phyloP scores from a whole-genome alignment of 2,329 filamentous ascomycete species.

The Keithomyces neogunnii region DNA sequence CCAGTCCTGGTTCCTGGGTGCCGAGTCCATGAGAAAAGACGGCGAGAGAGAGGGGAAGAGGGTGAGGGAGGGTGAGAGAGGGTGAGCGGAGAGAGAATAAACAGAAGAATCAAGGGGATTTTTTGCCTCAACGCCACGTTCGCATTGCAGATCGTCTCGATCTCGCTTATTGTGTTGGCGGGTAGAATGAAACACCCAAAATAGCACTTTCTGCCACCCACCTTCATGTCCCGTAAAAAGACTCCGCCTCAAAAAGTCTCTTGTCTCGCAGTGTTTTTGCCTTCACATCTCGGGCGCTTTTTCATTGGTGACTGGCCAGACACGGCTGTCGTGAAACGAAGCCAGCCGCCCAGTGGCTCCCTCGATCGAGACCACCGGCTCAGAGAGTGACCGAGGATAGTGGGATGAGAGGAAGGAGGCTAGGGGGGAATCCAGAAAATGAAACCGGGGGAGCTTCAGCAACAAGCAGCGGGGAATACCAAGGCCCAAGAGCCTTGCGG shows the following conservation, averaged over 20 bases:
- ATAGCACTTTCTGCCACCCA: background rate
- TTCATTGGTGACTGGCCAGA: background rate
- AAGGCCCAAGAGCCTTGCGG: background rate
- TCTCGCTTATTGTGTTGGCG: background rate
- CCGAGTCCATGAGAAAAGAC: too few relatives aligned
- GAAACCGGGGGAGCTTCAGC: background rate
- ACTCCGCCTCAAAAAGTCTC: background rate
- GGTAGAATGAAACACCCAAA: background rate
- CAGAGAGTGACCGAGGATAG: background rate
- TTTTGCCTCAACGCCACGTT: background rate
- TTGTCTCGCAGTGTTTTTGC: background rate
- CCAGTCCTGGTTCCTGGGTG: too few relatives aligned
- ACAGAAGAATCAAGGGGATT: background rate
- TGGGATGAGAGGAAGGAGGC: background rate
- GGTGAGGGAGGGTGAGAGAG: background rate
- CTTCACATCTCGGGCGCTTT: background rate
- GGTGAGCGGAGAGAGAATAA: background rate
- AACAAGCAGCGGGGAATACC: background rate
- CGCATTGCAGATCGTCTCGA: background rate
- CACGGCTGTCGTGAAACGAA: background rate
- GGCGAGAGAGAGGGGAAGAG: background rate
- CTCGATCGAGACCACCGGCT: background rate
- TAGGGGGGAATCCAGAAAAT: background rate
- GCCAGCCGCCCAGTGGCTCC: background rate
- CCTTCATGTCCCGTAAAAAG: background rate